Percentiles rank a stretch among this genome's conserved stretches.
phyloP scores from a whole-genome alignment of 2,329 filamentous ascomycete species.

The Ophiostoma himal-ulmi region DNA sequence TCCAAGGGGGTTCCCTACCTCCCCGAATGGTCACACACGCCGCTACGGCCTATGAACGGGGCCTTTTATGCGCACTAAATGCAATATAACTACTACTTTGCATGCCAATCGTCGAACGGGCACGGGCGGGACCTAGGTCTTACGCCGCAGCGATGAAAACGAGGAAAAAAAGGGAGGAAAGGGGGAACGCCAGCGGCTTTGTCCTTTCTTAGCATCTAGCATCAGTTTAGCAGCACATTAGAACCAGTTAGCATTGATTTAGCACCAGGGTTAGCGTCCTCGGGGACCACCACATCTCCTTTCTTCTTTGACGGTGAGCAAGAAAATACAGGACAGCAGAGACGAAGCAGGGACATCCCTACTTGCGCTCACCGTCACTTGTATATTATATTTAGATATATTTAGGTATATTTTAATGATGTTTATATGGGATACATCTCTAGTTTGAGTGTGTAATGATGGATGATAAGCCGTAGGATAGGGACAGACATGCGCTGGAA shows the following conservation, averaged over 20 bases:
- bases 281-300: background rate
- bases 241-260: background rate
- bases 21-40: background rate
- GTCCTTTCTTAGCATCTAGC: slow-evolving; percentile 7
- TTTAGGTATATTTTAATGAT: no score
- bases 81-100: background rate
- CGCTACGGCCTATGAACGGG: background rate
- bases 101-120: background rate
- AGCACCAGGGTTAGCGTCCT: slow-evolving; percentile 4
- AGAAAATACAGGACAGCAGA: background rate
- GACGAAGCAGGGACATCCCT: slow-evolving; percentile 15
- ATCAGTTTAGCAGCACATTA: background rate
- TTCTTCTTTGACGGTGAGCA: background rate
- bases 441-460: background rate
- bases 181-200: slow-evolving; percentile 1
- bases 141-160: slow-evolving; percentile 1
- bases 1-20: background rate
- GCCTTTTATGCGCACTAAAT: background rate
- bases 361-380: slow-evolving; percentile 13
- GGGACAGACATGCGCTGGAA: background rate
- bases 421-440: no score
- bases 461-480: background rate
- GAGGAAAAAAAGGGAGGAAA: background rate
- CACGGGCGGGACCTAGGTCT: background rate
- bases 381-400: background rate